phyloP scores from a whole-genome alignment of 2,329 filamentous ascomycete genomes.

The Aureobasidium sp. region DNA sequence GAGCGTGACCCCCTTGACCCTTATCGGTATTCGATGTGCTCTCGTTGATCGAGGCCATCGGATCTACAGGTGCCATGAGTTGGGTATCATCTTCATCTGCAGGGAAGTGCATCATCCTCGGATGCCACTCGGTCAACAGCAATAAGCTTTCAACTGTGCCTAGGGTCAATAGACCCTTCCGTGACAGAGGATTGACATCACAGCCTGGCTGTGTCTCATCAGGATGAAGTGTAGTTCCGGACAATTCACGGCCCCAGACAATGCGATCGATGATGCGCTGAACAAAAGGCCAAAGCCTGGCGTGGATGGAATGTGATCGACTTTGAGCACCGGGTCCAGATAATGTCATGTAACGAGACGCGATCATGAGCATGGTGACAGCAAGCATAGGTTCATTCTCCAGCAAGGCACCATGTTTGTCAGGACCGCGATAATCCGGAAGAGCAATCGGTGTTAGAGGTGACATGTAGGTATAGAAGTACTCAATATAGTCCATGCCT shows the following conservation, averaged over 20 bases:
- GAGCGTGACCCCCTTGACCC: slow-evolving; percentile 71
- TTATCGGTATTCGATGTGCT: slow-evolving; percentile 37
- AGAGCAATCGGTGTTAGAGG: slow-evolving; percentile 91
- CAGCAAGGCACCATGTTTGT: slow-evolving; percentile 70
- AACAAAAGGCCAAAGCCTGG: slow-evolving; percentile 90
- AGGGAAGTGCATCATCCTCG: slow-evolving; percentile 87
- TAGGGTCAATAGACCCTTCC: slow-evolving; percentile 71
- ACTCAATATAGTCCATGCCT: slow-evolving; percentile 88
- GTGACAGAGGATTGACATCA: slow-evolving; percentile 53
- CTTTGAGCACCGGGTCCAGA: slow-evolving; percentile 73
- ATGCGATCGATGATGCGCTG: slow-evolving; percentile 92
- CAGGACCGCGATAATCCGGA: slow-evolving; percentile 78
- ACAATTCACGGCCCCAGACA: slow-evolving; percentile 93
- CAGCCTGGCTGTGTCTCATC: slow-evolving; percentile 61
- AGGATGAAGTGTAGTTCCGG: slow-evolving; percentile 79
- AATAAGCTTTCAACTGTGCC: slow-evolving; percentile 92
- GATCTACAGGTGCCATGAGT: slow-evolving; percentile 62
- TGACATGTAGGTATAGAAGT: slow-evolving; percentile 88
- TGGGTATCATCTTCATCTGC: slow-evolving; percentile 60
- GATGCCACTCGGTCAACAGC: slow-evolving; percentile 95
- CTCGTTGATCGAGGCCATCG: slow-evolving; percentile 57
- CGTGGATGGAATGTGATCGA: slow-evolving; percentile 84
- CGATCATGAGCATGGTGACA: slow-evolving; percentile 83
- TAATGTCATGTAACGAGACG: slow-evolving; percentile 78
- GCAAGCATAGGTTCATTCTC: slow-evolving; percentile 89